Base-by-base conservation (phyloP, 495 filamentous ascomycete species). In the Penicillium nucicola region DNA sequence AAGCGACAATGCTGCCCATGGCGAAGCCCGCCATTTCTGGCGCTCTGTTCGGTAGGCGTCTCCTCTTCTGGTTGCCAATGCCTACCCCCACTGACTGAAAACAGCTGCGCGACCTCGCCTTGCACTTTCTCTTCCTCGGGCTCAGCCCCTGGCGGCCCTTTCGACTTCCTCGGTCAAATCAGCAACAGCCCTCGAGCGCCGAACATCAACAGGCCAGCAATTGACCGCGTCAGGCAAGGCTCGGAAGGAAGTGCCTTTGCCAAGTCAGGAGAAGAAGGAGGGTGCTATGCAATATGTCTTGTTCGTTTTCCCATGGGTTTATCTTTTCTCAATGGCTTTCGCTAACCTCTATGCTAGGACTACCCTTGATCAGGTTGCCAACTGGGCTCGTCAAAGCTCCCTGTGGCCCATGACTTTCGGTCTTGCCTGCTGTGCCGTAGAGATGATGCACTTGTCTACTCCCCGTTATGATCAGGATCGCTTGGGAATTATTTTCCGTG, bases 401-500 rank as follows among this genome's bases (percentile, higher is more conserved):
- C 76, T 97, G 45, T 97, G 92, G 92, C 92, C 92, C 63, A 95
- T 97, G 90, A 97, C 92, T 18, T 97, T 97, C 75, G 92, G 92
- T 40, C 87, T 97, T 40, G 92, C 92, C 46, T 97, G 92, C 81
- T 97, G 92, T 72, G 92, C 92, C 69, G 77, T 97, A 54, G 92
- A 97, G 69, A 97, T 97, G 92, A 97, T 97, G 92, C 92, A 97
- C 69, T 78, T 97, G 17, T 96, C 92, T 28, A 92, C 92, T 25
- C 92, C 92, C 30, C 89, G 92, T 48, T 97, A 97, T 76, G 92
- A 97, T 66, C 92, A 97, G 62, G 92, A 97, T 79, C 81, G 92
- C 5, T 80, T 97, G 32, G 92, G 92, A 60, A 97, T 97, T 68
- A 97, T 97, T 67, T 97, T 97, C 84, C 86, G 92, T 60, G 92